A percentile compares a stretch with the other conserved stretches of the same genome.
phyloP scores from a whole-genome alignment of 108 stramenopile species.

The Fragilaria crotonensis region DNA sequence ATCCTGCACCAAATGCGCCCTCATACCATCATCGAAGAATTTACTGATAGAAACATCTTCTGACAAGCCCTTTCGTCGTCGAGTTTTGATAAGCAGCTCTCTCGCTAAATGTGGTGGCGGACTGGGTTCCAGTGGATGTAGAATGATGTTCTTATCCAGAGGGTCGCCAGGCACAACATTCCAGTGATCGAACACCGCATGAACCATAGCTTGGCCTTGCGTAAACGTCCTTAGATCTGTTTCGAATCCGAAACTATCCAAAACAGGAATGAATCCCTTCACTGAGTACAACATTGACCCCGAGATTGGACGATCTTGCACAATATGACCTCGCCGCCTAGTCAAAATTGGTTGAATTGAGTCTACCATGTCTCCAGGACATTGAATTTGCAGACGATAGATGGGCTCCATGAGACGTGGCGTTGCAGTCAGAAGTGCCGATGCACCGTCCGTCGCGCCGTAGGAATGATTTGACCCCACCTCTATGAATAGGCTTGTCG shows the following conservation, averaged over 20 bases:
- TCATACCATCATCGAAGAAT: constrained; percentile 97
- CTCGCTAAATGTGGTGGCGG: constrained; percentile 89
- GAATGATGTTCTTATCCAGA: constrained; percentile 85
- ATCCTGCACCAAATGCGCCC: constrained; percentile 37
- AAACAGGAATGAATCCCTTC: constrained; percentile 88
- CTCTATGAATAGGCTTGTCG: constrained; percentile 87
- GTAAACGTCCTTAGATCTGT: constrained; percentile 97
- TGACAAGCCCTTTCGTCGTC: constrained; percentile 95
- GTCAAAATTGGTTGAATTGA: constrained; percentile 84
- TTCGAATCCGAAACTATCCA: constrained; percentile 98
- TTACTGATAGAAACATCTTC: constrained; percentile 95
- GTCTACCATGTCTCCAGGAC: constrained; percentile 88
- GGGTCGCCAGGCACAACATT: constrained; percentile 96
- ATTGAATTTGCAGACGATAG: constrained; percentile 92
- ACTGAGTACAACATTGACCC: constrained; percentile 95
- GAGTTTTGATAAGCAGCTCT: constrained; percentile 96
- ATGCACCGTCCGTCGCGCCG: constrained; percentile 90
- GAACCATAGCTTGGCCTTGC: constrained; percentile 97
- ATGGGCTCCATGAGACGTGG: constrained; percentile 98
- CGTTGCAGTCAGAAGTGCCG: constrained; percentile 89
- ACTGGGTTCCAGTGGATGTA: constrained; percentile 97
- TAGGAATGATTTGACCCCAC: constrained; percentile 95
- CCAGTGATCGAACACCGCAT: constrained; percentile 98
- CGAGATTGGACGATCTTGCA: constrained; percentile 93
- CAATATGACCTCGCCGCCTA: constrained; percentile 89